Evolutionary conservation across 2,329 filamentous ascomycete genomes (phyloP).

Genomic region (Hypoxylon sp.): DNA sequence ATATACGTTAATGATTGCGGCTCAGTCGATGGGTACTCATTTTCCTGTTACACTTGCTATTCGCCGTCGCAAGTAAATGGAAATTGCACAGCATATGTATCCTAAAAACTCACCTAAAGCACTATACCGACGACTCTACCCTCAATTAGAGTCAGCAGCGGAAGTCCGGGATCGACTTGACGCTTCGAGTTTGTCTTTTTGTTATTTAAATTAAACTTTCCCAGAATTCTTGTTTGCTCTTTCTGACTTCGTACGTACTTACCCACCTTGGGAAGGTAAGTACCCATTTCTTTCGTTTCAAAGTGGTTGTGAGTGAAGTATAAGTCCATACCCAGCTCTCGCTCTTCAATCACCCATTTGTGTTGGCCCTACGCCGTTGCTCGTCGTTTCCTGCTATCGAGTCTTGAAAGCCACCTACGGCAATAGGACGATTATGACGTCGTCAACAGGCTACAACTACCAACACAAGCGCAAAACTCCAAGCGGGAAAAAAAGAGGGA

Average conservation of each 20-base stretch:
- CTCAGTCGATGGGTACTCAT: constrained; percentile 26
- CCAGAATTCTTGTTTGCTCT: constrained; percentile 32
- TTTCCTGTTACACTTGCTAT: constrained; percentile 21
- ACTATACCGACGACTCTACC: constrained; percentile 2
- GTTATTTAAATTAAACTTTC: constrained; percentile 27
- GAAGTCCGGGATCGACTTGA: constrained; percentile 18
- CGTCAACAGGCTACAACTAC: constrained; percentile 17
- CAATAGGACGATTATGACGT: constrained; percentile 31
- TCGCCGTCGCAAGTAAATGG: constrained; percentile 36
- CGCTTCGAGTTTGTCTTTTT: constrained; percentile 16
- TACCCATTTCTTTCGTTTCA: constrained; percentile 10
- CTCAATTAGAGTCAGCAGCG: constrained; percentile 13
- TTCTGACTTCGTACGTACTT: constrained; percentile 14
- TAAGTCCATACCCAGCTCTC: background rate
- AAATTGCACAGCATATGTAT: constrained; percentile 24
- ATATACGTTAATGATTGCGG: constrained; percentile 28
- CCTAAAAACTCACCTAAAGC: constrained; percentile 12
- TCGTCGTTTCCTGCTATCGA: constrained; percentile 1
- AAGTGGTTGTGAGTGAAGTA: constrained; percentile 5
- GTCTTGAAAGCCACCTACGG: constrained; percentile 10
- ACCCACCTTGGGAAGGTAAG: constrained; percentile 10
- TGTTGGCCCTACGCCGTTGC: background rate
- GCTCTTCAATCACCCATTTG: background rate
- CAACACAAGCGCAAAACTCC: constrained; percentile 6
- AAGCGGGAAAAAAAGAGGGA: constrained; percentile 2